Conservation (phyloP, 164 flowering plant genomes). For the Magnolia officinalis region DNA sequence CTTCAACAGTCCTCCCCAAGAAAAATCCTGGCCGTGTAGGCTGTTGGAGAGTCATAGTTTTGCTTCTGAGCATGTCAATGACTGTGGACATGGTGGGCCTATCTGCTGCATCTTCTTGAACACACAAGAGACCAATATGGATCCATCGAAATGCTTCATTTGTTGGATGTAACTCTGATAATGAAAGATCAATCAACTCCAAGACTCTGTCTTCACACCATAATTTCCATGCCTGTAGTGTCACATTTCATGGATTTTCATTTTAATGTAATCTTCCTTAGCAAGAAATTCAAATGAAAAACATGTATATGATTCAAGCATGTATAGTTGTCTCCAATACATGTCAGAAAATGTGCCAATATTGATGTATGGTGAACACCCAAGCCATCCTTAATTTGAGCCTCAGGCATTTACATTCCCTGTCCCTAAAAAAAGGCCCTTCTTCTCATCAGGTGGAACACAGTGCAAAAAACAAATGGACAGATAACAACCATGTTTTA, state of each 20-base stretch:
- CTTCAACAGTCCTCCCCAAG: background rate
- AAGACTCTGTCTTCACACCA: constrained; percentile 26
- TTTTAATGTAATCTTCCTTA: too few species aligned
- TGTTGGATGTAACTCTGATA: constrained; percentile 6
- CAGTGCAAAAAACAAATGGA: too few species aligned
- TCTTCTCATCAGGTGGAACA: too few species aligned
- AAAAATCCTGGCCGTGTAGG: constrained; percentile 21
- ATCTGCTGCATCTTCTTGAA: constrained; percentile 19
- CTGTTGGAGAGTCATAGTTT: constrained; percentile 1
- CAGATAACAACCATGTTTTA: too few species aligned
- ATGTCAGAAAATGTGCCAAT: too few species aligned
- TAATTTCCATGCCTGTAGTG: constrained; percentile 26
- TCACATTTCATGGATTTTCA: constrained; percentile 10
- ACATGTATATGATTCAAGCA: too few species aligned
- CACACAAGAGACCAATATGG: constrained; percentile 32
- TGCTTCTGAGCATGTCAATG: constrained; percentile 16
- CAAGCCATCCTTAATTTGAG: too few species aligned
- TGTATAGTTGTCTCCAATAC: too few species aligned
- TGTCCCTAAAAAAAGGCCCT: too few species aligned
- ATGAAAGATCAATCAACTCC: constrained; percentile 17
- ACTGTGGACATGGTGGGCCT: constrained; percentile 21
- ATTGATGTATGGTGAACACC: too few species aligned
- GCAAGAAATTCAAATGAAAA: too few species aligned
- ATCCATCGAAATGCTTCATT: constrained; percentile 26
- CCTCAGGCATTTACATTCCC: too few species aligned